Base-by-base conservation (phyloP, 345 rosid genomes). In the Nasturtium officinale region DNA sequence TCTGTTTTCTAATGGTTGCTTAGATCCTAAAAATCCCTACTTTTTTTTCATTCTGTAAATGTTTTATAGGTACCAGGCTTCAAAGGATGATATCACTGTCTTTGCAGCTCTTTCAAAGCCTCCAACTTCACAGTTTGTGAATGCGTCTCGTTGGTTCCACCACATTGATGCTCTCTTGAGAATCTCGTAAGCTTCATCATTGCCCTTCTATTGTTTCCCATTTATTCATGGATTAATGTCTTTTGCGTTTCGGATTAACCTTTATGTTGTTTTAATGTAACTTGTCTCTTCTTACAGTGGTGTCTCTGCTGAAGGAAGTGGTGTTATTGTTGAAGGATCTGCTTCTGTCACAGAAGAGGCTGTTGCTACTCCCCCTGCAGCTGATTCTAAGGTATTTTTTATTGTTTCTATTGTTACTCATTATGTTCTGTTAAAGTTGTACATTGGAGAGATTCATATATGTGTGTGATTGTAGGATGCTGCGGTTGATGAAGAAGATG, bases 161-260 rank as follows among this genome's bases (percentile, higher is more conserved):
- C 95, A 92, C 79, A 88, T 92, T 16, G 91, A 84, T 42, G 85
- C 92, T 3, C 92, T 87, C 32, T 63, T 90, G 78, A 90, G 92
- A 78, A 86, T 87, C 61, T 92, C 90, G 98, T 90, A 79, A 88
- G 98, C 40, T 16, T 3, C 40, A 21, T 21, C 37, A 3, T 43
- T 43, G 23, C 8, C 35, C n/a, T 35, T 0, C 28, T 15, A 25
- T 45, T n/a, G 50, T 61, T 32, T 67, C 5, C 29, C 0, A 16
- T 17, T 54, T 9, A 45, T n/a, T 30, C 32, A 2, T 47, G 7
- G 18, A 58, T 8, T 15, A 9, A 17, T 7, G 6, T 63, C 3
- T 38, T 42, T 3, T 4, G 50, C 30, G 42, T 40, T 32, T 47
- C 56, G n/a, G 5, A 5, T 65, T 15, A 16, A 18, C 26, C 3